Base-by-base conservation (phyloP, 2,329 filamentous ascomycete species). In the Aspergillus brasiliensis region DNA sequence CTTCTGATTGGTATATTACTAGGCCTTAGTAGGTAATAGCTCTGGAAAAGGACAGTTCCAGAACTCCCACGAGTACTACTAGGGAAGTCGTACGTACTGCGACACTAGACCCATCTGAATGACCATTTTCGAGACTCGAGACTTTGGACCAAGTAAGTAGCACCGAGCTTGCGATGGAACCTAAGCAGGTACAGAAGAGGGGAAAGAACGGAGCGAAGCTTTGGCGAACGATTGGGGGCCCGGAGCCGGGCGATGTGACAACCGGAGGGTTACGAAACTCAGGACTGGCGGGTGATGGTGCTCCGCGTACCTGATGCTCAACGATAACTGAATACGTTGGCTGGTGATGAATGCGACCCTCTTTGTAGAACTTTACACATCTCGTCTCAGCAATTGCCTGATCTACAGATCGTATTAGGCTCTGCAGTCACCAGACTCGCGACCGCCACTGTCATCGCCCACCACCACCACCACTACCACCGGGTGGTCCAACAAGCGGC, bases 151-250 rank as follows among this genome's bases (percentile, higher is more conserved):
- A 49, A 28, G 27, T n/a, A 49, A 44, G 46, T 49, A 8, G 46
- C 46, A 49, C 53, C 53, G 28, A 47, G 28, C 37, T 53, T 25
- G 31, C 51, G 23, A 38, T 23, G 37, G 23, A 40, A 38, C 21
- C 31, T 38, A 53, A 21, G 21, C 19, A 40, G 23, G 21, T 23
- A 53, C 46, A 31, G 49, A 54, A 51, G 51, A 61, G 56, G 58
- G 61, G 51, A 56, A 34, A 51, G 31, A 52, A 27, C 51, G 56
- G 58, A 34, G 61, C 52, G 56, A 62, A 63, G 52, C 56, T 56
- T 63, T 44, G 38, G 46, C 31, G 51, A 56, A 56, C 34, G 40
- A 58, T 54, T 42, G 59, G 57, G 57, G 34, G 23, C 46, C 31
- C 51, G 59, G 59, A 62, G 58, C 48, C 51, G 51, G 47, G 31